Percentiles rank a stretch among this genome's conserved stretches.
phyloP scores from a whole-genome alignment of 768 basidiomycete species.

The Termitomyces sp. region DNA sequence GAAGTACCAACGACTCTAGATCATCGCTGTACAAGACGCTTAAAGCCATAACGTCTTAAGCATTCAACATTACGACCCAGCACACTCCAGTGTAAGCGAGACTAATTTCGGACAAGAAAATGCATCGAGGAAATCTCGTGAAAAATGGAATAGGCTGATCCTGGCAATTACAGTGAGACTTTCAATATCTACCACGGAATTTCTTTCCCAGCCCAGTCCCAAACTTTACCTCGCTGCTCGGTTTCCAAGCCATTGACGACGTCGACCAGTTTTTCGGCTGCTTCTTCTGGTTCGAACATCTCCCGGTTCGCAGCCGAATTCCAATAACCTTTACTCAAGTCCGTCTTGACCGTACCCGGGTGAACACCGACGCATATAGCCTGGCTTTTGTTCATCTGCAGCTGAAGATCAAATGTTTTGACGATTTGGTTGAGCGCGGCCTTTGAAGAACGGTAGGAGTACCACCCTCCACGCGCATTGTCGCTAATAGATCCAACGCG shows the following conservation, averaged over 20 bases:
- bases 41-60: no score
- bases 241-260: slow-evolving; percentile 37
- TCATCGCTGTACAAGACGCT: no score
- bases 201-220: slow-evolving; percentile 54
- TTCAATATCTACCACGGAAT: slow-evolving; percentile 29
- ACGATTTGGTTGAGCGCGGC: slow-evolving; percentile 60
- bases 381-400: slow-evolving; percentile 38
- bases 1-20: no score
- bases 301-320: slow-evolving; percentile 27
- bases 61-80: no score
- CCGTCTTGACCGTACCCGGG: slow-evolving; percentile 58
- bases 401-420: slow-evolving; percentile 53
- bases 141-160: no score
- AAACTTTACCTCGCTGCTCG: slow-evolving; percentile 43
- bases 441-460: slow-evolving; percentile 57
- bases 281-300: slow-evolving; percentile 45
- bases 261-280: slow-evolving; percentile 39
- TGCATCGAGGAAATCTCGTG: no score
- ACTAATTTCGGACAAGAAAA: no score
- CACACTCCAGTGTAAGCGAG: no score
- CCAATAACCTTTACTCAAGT: slow-evolving; percentile 53
- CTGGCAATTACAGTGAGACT: not conserved
- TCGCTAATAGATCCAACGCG: slow-evolving; percentile 56
- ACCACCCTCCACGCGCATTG: slow-evolving; percentile 56
- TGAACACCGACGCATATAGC: slow-evolving; percentile 54